Base-by-base conservation (phyloP, 1,139 yeast genomes). In the Saccharomyces hybrid region DNA sequence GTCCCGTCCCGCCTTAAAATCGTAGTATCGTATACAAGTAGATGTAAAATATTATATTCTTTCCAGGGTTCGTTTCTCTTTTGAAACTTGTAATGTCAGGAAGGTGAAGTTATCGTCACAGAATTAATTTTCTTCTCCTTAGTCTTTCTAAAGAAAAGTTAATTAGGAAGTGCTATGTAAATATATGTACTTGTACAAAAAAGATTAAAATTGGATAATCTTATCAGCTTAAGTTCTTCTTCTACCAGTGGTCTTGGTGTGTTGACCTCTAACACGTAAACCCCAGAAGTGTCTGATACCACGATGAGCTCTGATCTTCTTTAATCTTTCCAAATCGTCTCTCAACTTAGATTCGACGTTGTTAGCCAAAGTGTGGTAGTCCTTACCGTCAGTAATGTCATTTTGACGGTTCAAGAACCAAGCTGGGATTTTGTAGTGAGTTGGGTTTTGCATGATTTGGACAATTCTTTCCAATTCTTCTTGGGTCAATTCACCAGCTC, bases 211-310 rank as follows among this genome's bases (percentile, higher is more conserved):
- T 47, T 26, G 28, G 38, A 32, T 48, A 48, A 48, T 26, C 53
- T 29, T 48, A 51, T 42, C 48, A 51, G 61, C 59, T 68, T 70
- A 71, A 65, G 61, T 62, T 70, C 72, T 73, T 79, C 80, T 82
- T 84, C 99, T 90, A 78, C 97, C 95, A 73, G 99, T 93, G 78
- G 98, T 91, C 88, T 93, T 93, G 86, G 99, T 93, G 84, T 93
- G 99, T 86, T 91, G 98, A 83, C 98, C 98, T 86, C 98, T 90
- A 71, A 81, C 85, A 77, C 82, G 82, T 75, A 87, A 80, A 75
- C 98, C 98, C 98, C 98, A 95, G 95, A 86, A 91, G 86, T 93
- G 99, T 86, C 99, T 89, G 79, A 93, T 88, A 91, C 99, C 99
- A 83, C 98, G 88, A 95, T 93, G 99, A 75, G 98, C 83, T 86